Evolutionary conservation across 2,329 filamentous ascomycete genomes (phyloP), one percentile per base, ranked within the genome.

Genomic region (Cercospora zeina): DNA sequence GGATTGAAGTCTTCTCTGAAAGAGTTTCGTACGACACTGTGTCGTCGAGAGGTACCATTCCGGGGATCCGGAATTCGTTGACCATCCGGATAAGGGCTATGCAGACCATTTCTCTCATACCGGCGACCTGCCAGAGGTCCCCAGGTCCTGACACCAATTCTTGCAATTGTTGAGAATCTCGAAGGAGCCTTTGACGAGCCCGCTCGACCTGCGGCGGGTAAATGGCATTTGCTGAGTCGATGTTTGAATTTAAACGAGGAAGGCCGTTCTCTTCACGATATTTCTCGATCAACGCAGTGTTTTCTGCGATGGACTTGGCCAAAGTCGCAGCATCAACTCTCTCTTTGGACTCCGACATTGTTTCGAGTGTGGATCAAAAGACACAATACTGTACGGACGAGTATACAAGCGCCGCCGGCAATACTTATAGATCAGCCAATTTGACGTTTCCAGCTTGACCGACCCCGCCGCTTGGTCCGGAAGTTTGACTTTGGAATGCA

Each of bases 11-110:
- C 24, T 49, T 49, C 42, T 49, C 42, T 30, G 42, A 49, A 10
- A 49, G 42, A 13, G 42, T 49, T 49, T 49, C 42, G 27, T 49
- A 49, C 21, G 42, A 49, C 6, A 49, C 42, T 49, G 42, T 49
- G 14, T 21, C 21, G 21, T 49, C 42, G 42, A 49, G 21, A 14
- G 42, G 42, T n/a, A 49, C 42, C 21, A 49, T 49, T 11, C 24
- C 21, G 21, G 42, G 42, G 21, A 49, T 49, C 19, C 13, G 42
- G 21, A 49, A 49, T 11, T 49, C 42, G 42, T 49, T 27, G 11
- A 49, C 42, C 14, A 49, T 19, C 11, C 42, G 42, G 11, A 49
- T n/a, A 27, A 49, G 42, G 21, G 21, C 21, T 6, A 49, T 11
- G n/a, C 9, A 30, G 21, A 49, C 27, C 13, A 19, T 24, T n/a